Percentiles rank a stretch among this genome's conserved stretches.
Conservation (phyloP, 2,329 filamentous ascomycete species). For the Alternaria dauci region DNA sequence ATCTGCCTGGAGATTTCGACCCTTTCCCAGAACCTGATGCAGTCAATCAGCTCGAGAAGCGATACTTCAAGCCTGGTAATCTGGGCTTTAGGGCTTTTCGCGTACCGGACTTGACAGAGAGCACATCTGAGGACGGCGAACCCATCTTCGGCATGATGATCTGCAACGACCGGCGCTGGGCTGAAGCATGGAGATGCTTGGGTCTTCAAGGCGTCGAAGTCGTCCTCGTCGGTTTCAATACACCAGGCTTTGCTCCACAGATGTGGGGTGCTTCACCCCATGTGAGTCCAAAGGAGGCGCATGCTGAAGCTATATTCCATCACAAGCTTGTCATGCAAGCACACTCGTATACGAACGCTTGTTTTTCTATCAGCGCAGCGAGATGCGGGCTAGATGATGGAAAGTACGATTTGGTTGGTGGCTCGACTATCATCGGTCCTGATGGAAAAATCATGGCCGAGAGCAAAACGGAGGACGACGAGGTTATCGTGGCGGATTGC, state of each 20-base stretch:
- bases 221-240: conserved; percentile 55
- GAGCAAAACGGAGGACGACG: conserved; percentile 57
- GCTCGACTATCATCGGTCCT: conserved; percentile 50
- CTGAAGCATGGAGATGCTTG: conserved; percentile 61
- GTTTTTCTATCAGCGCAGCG: neutral
- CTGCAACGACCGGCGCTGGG: conserved; percentile 64
- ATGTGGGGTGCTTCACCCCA: conserved; percentile 30
- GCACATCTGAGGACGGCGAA: conserved; percentile 49
- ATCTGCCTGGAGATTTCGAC: neutral
- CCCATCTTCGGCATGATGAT: conserved; percentile 64
- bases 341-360: neutral
- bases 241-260: conserved; percentile 58
- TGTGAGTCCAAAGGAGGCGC: conserved; percentile 50
- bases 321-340: neutral
- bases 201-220: conserved; percentile 58
- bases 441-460: conserved; percentile 60
- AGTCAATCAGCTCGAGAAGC: neutral
- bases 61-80: neutral
- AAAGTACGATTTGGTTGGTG: conserved; percentile 49
- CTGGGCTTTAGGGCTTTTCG: neutral
- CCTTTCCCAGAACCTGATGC: neutral
- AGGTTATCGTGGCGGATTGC: conserved; percentile 59
- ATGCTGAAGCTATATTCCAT: conserved; percentile 57
- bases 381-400: conserved; percentile 61
- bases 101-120: neutral